Conservation (phyloP, 805 yeast species). For the Saccharomycopsis sp. region DNA sequence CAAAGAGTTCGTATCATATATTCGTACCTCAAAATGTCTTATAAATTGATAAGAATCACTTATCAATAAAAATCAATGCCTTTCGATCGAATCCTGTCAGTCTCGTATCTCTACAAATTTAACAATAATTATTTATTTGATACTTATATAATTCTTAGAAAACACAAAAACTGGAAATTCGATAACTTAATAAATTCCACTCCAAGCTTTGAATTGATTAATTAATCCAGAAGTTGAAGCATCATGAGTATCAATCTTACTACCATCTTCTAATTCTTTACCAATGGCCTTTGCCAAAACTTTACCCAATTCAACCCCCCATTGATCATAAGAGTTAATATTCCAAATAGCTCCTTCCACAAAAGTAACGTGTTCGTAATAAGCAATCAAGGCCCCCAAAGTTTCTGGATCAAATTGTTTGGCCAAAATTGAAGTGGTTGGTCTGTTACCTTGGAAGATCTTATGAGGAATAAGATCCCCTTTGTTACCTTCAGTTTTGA, state of each 20-base stretch:
- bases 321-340: conserved; percentile 98
- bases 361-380: conserved; percentile 95
- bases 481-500: conserved; percentile 80
- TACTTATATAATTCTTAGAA: too few species aligned
- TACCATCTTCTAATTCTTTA: conserved; percentile 63
- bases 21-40: too few species aligned
- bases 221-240: conserved; percentile 86
- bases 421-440: conserved; percentile 93
- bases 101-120: too few species aligned
- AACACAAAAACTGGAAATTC: too few species aligned
- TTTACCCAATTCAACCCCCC: conserved; percentile 99
- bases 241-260: conserved; percentile 62
- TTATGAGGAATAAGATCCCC: conserved; percentile 89
- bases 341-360: conserved; percentile 99
- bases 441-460: conserved; percentile 96
- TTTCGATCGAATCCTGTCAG: too few species aligned
- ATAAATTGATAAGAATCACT: too few species aligned
- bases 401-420: conserved; percentile 96
- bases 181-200: conserved; percentile 21
- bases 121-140: too few species aligned
- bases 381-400: conserved; percentile 91
- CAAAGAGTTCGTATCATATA: too few species aligned
- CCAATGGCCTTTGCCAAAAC: conserved; percentile 94
- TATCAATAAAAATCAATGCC: too few species aligned
- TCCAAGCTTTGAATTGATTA: conserved; percentile 92